Evolutionary conservation across 257 asterid species (phyloP), one percentile per base, ranked within the genome.

Genomic region (Nicotiana sylvestris): DNA sequence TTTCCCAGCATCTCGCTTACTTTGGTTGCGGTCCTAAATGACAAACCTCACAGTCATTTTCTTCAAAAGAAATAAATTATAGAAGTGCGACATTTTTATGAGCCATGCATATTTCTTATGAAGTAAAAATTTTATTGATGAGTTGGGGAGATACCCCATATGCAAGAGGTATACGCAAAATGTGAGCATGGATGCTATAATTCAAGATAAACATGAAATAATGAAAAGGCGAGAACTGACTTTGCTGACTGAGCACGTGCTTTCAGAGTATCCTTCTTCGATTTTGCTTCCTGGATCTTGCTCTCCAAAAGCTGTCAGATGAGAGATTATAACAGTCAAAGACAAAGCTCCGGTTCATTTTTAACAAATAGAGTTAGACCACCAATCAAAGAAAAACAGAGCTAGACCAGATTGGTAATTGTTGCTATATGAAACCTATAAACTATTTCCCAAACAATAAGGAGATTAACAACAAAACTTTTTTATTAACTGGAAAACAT

Each of bases 171-270:
- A 69, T 39, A 83, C 27, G 16, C 80, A 74, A 74, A 49, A 27
- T 49, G 25, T 49, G 25, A 27, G 61, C 35, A 58, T 74, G 62
- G 64, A 51, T 76, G 29, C 51, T 51, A 57, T 51, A 27, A 76
- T 76, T 49, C 65, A 51, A 21, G 27, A 29, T 51, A 29, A 51
- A 15, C 8, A 51, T 76, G 80, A 70, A 32, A 65, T 1, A 8
- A 43, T 58, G 58, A 76, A 1, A 76, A 86, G 85, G 80, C 62
- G 49, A 82, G 86, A 84, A 87, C 97, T 81, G 58, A 96, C 99
- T 96, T 96, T 82, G 99, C 99, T 81, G 99, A 91, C 69, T 96
- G 99, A 66, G 99, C 99, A 70, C 99, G 93, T 56, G 99, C 98
- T 94, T 93, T 96, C 83, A 96, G 90, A 81, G 98, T 96, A 85